These are phyloP conservation scores for Apodospora peruviana DNA, from an alignment of 495 filamentous ascomycete genomes.

Conservation along the genomic window DNA sequence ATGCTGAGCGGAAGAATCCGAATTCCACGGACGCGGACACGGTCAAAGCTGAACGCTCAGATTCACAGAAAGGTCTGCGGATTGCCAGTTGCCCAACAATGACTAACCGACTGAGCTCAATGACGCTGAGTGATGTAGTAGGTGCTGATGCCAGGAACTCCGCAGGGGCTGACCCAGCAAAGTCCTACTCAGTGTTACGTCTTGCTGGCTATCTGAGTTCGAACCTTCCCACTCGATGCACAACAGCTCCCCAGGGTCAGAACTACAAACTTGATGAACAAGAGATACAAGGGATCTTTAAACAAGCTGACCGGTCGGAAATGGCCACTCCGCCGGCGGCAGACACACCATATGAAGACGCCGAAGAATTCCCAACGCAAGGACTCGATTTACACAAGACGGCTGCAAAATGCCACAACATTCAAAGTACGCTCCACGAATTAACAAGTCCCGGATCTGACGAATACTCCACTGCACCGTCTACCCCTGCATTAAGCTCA, in stretches of 20 bases:
- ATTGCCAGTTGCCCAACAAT: neutral
- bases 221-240: neutral
- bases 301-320: neutral
- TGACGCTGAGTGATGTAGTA: conserved; percentile 2
- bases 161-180: conserved; percentile 3
- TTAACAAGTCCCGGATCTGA: conserved; percentile 10
- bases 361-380: neutral
- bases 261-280: neutral
- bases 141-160: neutral
- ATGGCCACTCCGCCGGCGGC: conserved; percentile 15
- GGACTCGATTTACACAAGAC: neutral
- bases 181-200: neutral
- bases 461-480: conserved; percentile 29
- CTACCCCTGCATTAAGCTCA: conserved; percentile 31
- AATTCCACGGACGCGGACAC: neutral
- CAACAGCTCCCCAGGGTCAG: neutral
- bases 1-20: neutral
- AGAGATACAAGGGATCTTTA: neutral
- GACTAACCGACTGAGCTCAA: neutral
- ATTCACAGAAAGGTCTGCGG: neutral
- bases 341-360: no score
- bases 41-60: neutral
- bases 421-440: conserved; percentile 3
- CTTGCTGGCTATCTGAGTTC: neutral
- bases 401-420: conserved; percentile 4